Base-by-base conservation (phyloP, 2,329 filamentous ascomycete species). In the Ramichloridium luteum region DNA sequence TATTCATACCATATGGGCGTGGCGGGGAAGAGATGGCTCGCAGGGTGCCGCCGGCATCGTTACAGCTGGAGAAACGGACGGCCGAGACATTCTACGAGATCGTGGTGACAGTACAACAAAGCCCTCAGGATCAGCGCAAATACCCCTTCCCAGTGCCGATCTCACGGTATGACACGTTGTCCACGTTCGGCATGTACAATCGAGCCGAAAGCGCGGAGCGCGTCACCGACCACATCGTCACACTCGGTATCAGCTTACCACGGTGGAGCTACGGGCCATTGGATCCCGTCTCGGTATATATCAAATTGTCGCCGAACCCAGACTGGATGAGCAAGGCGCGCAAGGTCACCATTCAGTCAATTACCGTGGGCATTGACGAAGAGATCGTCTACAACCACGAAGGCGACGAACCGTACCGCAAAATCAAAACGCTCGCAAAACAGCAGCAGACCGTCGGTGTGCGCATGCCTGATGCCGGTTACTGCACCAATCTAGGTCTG, bases 131-230 rank as follows among this genome's bases (percentile, higher is more conserved):
- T 39, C 84, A 94, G 60, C 84, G 82, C 59, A 92, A 92, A 59
- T 90, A 92, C 58, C 67, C 76, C 4, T 94, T 94, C 47, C 83
- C 90, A 1, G 80, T 96, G 23, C 88, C 88, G 1, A 74, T 98
- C 46, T 76, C 83, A 45, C 72, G 90, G 53, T 98, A 96, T 62
- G 90, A 98, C 57, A 98, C 88, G 1, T 67, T 98, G 29, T 94
- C 86, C 25, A 96, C 90, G 2, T 98, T 98, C 61, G 90, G 90
- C 59, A 96, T 96, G 90, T 98, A 96, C 65, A 96, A 96, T 60
- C 79, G 85, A 33, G 88, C 86, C 11, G 88, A 94, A 57, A 80
- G 80, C 37, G 83, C 84, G 34, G 80, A 92, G 49, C 74, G 77
- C 38, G 82, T 85, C 17, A 75, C 80, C 31, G 90, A 96, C 61